Base-by-base conservation (phyloP, 352 stramenopile species). In the Phytophthora sp. region DNA sequence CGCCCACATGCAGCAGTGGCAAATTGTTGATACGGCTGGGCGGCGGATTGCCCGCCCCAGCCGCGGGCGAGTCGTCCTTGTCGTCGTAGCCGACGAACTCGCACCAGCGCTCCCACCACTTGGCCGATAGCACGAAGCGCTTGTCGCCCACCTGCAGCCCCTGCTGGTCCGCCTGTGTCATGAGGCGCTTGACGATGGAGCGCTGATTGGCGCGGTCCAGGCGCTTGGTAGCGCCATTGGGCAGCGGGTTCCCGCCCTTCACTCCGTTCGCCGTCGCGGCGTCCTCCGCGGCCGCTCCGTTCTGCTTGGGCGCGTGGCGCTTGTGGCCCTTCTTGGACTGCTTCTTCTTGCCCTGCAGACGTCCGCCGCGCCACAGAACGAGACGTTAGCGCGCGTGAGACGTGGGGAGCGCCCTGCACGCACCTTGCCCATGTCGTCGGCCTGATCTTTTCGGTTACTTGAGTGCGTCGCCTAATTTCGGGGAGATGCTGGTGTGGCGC, bases 41-140 rank as follows among this genome's bases (percentile, higher is more conserved):
- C 7, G 72, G n/a, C 0, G 59, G 31, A 28, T 74, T 71, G 13
- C n/a, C 52, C 7, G 32, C 30, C 4, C 46, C 46, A 21, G 31
- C 31, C 3, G 20, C 37, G 1, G 35, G 42, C 18, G 27, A 28
- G 5, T 61, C 39, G 8, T 80, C 38, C 35, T 70, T 61, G 13
- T 72, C 71, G n/a, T 88, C 69, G 30, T 80, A 92, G 35, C 65
- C 68, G 10, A 92, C 84, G 38, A 82, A 92, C 37, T 88, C 72
- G 34, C 77, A 79, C 86, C 86, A 94, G 44, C 81, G 76, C 58
- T 94, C 69, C 86, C 86, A 94, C 86, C 86, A 94, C 66, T 92
- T 92, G 67, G 78, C 81, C 26, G 79, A 76, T 31, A 94, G 59
- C 50, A 94, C 76, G 54, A 84, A 94, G 50, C 82, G 86, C 59